Conservation (phyloP, 495 filamentous ascomycete species). For the Penicillium simplicissimum region DNA sequence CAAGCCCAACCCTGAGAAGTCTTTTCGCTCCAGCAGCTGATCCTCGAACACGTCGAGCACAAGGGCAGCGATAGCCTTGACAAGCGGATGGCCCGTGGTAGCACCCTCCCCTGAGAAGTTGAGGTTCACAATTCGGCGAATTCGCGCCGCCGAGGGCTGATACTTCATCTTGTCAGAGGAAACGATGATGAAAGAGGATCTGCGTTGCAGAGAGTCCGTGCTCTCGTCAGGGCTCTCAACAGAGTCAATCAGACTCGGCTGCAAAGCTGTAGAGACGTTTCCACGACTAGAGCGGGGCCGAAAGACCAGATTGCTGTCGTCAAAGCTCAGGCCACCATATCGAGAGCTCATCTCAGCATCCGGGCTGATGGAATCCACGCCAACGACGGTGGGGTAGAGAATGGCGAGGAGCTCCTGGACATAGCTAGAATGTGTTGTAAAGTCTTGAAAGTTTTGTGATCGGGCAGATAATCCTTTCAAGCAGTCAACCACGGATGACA, state of each 20-base stretch:
- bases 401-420: conserved; percentile 72
- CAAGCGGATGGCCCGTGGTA: conserved; percentile 65
- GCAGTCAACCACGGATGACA: conserved; percentile 77
- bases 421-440: conserved; percentile 74
- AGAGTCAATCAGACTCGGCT: conserved; percentile 64
- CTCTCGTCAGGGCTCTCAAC: conserved; percentile 47
- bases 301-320: conserved; percentile 80
- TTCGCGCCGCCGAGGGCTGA: conserved; percentile 56
- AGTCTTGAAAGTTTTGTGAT: conserved; percentile 76
- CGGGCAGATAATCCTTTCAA: conserved; percentile 72
- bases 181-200: conserved; percentile 88
- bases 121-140: conserved; percentile 58
- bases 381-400: conserved; percentile 83
- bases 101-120: conserved; percentile 39
- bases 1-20: conserved; percentile 86
- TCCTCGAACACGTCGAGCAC: conserved; percentile 77
- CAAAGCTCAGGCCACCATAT: conserved; percentile 77
- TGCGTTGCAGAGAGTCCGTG: conserved; percentile 62
- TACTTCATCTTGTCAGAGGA: conserved; percentile 63
- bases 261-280: conserved; percentile 56
- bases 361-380: conserved; percentile 75
- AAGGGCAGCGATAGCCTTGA: conserved; percentile 74
- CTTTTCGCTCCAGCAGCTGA: conserved; percentile 78
- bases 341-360: conserved; percentile 80
- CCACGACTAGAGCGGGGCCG: conserved; percentile 63